phyloP scores from a whole-genome alignment of 305 asterid genomes.

The Solanum hybrid region DNA sequence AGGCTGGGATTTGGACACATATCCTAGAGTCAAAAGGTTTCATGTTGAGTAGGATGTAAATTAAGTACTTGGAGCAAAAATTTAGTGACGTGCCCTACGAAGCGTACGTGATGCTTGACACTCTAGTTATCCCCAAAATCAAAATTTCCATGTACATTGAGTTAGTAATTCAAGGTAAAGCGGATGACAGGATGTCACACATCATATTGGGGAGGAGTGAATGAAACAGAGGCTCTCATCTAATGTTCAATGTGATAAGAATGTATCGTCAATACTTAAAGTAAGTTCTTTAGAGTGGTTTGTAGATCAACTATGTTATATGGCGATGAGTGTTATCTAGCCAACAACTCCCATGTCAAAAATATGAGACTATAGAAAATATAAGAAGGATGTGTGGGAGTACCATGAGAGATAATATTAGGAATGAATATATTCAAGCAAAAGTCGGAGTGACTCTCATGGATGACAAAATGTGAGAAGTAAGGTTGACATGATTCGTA shows the following conservation, averaged over 20 bases:
- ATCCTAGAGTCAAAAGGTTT: background rate
- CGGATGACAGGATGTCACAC: background rate
- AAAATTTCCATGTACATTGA: background rate
- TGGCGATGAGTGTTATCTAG: background rate
- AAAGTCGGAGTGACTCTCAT: background rate
- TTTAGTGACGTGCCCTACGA: background rate
- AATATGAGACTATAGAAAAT: background rate
- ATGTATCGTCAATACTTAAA: background rate
- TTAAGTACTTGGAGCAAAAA: background rate
- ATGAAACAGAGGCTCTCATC: background rate
- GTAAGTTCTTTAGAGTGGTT: background rate
- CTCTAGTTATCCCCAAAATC: background rate
- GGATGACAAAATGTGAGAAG: background rate
- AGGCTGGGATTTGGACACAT: background rate
- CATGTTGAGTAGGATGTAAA: background rate
- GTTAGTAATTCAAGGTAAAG: background rate
- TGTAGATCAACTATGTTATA: background rate
- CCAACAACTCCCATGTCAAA: background rate
- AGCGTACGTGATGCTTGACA: background rate
- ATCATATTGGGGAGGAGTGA: background rate
- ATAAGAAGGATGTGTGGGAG: background rate
- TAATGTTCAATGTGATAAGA: background rate
- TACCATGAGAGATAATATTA: background rate
- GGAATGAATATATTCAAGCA: background rate
- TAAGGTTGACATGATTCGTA: background rate